Conservation (phyloP, 1,284 basidiomycete species). For the Cryptococcus sp. region DNA sequence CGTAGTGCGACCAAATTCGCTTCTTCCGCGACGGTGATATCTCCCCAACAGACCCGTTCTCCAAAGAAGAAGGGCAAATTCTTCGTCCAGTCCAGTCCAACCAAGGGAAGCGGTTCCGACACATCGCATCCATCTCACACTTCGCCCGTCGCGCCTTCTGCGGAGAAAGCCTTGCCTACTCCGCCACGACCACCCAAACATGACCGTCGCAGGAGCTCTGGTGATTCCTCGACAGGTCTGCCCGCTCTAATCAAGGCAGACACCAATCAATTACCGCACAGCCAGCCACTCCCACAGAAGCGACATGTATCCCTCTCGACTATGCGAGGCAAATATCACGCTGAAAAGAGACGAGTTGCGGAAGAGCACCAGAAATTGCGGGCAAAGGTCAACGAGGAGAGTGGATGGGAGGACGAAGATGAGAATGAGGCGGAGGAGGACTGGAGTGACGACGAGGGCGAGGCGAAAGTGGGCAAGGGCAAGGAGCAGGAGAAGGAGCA, state of each 20-base stretch:
- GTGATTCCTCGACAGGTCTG: slow-evolving; percentile 29
- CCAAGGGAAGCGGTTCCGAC: slow-evolving; percentile 40
- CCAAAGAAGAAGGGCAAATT: slow-evolving; percentile 31
- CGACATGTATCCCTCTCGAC: slow-evolving; percentile 46
- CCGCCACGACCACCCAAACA: slow-evolving; percentile 10
- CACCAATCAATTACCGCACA: background rate
- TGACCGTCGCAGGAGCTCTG: slow-evolving; percentile 23
- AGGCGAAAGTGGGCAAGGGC: slow-evolving; percentile 8
- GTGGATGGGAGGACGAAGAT: slow-evolving; percentile 28
- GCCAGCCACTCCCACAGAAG: slow-evolving; percentile 13
- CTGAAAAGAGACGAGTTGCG: slow-evolving; percentile 45
- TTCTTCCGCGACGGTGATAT: background rate
- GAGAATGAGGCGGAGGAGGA: slow-evolving; percentile 32
- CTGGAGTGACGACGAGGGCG: slow-evolving; percentile 9
- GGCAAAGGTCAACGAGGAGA: slow-evolving; percentile 23
- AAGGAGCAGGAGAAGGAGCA: background rate
- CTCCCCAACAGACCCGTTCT: slow-evolving; percentile 3
- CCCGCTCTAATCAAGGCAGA: slow-evolving; percentile 13
- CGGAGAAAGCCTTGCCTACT: background rate
- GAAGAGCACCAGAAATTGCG: slow-evolving; percentile 26
- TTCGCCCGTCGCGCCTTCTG: slow-evolving; percentile 8
- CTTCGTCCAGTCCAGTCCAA: slow-evolving; percentile 36
- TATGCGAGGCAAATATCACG: slow-evolving; percentile 44
- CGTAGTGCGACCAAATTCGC: slow-evolving; percentile 2
- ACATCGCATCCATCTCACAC: slow-evolving; percentile 27